These are phyloP conservation scores for Leccinum subgranulosum DNA, from an alignment of 768 basidiomycete genomes.

Conservation along the genomic window DNA sequence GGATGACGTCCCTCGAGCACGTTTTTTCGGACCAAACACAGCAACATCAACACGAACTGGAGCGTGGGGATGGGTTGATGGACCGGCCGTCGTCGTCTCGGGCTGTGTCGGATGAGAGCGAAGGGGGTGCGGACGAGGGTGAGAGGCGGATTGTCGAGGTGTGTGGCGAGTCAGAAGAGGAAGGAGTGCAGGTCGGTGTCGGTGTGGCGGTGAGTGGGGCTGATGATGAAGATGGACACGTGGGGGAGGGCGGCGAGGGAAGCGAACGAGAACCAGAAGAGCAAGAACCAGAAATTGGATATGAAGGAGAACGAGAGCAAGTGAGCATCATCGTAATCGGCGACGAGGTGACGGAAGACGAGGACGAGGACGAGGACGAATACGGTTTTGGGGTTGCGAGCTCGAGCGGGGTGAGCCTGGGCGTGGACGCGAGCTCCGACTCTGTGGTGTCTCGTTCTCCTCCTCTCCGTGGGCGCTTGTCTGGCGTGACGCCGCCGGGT, in stretches of 20 bases:
- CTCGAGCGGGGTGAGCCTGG: neutral
- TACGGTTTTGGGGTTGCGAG: neutral
- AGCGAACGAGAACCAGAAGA: neutral
- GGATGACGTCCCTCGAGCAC: constrained; percentile 29
- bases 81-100: neutral
- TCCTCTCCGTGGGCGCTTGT: neutral
- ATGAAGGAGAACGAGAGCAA: neutral
- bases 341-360: neutral
- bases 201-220: constrained; percentile 14
- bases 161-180: neutral
- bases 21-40: constrained; percentile 13
- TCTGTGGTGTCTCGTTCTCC: neutral
- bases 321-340: neutral
- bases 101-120: neutral
- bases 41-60: neutral
- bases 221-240: constrained; percentile 7
- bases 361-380: neutral
- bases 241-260: too few relatives aligned
- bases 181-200: constrained; percentile 2
- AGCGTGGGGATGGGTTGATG: neutral
- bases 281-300: neutral
- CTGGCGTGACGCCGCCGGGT: neutral
- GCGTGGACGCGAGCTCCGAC: neutral
- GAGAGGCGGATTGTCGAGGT: neutral
- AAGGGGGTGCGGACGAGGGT: neutral